Evolutionary conservation across 208 protist genomes (phyloP), one percentile per base, ranked within the genome.

Genomic region (Acanthamoeba divionensis): DNA sequence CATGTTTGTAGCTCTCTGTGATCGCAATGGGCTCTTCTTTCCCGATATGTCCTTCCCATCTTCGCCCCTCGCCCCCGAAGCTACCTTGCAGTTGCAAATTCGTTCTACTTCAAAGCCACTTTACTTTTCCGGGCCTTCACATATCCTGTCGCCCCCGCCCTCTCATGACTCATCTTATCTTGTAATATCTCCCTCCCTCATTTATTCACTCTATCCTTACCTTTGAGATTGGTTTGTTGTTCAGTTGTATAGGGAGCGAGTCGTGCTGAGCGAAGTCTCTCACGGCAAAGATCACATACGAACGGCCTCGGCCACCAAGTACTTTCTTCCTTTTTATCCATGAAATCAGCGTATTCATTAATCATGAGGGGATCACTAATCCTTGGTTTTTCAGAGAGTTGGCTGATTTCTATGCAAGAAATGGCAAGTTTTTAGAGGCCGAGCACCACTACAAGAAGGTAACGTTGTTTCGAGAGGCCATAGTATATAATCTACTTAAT

Each of bases 401-500:
- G 36, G 36, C 36, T 41, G 36, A 41, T 73, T 36, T 36, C 65
- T 36, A n/a, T 31, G 15, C 65, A 36, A 21, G 31, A n/a, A 73
- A 45, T 36, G 29, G 15, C 67, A 77, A 47, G 7, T 85, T 66
- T 33, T 33, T n/a, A 13, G 75, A 85, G 4, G 75, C 75, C 12
- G 75, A 85, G 75, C 54, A 85, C n/a, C 75, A 85, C n/a, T 65
- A 45, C 50, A 85, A 85, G 54, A 62, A 26, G 50, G 65, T 85
- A 57, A 57, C 65, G 26, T 85, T 57, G 52, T 36, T 85, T 12
- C n/a, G 54, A 21, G 75, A 63, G 60, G 31, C 21, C 2, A 21
- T 33, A 7, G 26, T 73, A 69, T 31, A n/a, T 57, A 63, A 29
- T 29, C 5, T 29, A 63, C 55, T 29, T 0, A 1, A 29, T 63